Evolutionary conservation across 495 filamentous ascomycete species (phyloP).

Genomic region (Aspergillus wentii): DNA sequence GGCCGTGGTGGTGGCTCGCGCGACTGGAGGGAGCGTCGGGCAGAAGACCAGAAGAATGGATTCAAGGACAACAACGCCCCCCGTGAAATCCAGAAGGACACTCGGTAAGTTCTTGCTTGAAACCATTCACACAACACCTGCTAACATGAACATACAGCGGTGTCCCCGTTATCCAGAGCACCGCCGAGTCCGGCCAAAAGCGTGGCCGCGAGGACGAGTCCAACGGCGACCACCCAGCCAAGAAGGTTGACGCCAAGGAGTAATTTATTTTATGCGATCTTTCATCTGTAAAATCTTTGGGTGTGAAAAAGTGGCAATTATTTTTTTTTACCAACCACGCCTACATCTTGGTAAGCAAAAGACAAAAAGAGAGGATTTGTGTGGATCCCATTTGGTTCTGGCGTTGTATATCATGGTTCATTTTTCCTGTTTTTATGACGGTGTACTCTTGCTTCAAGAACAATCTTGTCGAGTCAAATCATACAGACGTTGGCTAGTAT

Average conservation of each 20-base stretch:
- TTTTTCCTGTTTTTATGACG: not conserved
- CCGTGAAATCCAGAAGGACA: conserved; percentile 36
- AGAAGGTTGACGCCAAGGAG: conserved; percentile 48
- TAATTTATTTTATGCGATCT: conserved; percentile 18
- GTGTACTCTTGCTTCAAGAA: no score
- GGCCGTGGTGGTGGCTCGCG: conserved; percentile 40
- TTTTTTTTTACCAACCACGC: not conserved
- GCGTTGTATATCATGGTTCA: conserved; percentile 2
- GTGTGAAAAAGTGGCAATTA: not conserved
- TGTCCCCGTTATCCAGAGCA: conserved; percentile 45
- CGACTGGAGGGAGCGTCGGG: conserved; percentile 66
- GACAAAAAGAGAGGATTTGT: not conserved
- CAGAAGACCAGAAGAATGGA: conserved; percentile 60
- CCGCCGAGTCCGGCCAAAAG: conserved; percentile 39
- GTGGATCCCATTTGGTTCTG: not conserved
- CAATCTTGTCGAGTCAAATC: no score
- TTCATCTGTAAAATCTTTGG: conserved; percentile 13
- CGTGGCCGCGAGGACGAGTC: conserved; percentile 41
- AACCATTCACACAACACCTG: not conserved
- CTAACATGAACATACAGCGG: conserved; percentile 21
- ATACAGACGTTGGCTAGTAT: not conserved
- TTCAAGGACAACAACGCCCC: conserved; percentile 36
- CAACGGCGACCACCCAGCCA: conserved; percentile 35
- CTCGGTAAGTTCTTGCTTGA: conserved; percentile 30
- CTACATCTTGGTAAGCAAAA: not conserved